Base-by-base conservation (phyloP, 2,329 filamentous ascomycete genomes). In the Xylariomycetidae sp. region DNA sequence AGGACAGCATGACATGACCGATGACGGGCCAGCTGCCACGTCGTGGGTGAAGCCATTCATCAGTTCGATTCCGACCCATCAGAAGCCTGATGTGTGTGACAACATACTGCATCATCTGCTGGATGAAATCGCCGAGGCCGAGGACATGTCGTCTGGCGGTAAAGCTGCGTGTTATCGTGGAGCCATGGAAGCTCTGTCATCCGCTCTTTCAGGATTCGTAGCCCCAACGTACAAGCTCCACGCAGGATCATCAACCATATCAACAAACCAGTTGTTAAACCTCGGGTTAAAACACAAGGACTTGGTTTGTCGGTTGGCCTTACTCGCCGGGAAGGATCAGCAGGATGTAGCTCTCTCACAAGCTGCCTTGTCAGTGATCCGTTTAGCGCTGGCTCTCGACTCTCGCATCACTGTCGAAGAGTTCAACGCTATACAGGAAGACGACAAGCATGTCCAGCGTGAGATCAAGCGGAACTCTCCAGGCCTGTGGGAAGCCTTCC, bases 21-120 rank as follows among this genome's bases (percentile, higher is more conserved):
- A 62, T 10, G 65, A 72, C 4, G 68, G 73, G 1, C 72, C 79
- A 2, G 69, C 85, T 29, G 76, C 86, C 35, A 76, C 88, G 7
- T 76, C 76, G 15, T 96, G 89, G 87, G 76, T 92, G 19, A 69
- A 71, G 15, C 77, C 81, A 0, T 87, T 94, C 53, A 73, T 95
- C 41, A 68, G 73, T 19, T 95, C 88, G 2, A 72, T 95, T 38
- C 79, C 81, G 38, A 71, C 80, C 5, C 76, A 80, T 35, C 85
- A 87, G 49, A 77, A 87, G 38, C 79, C 83, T 13, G 82, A 89
- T 45, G 82, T 85, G 6, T 89, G 87, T 56, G 79, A 87, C 40
- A 77, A 82, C n/a, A 65, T 95, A 25, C 71, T 86, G 24, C 74
- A 82, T 41, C 79, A 87, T 34, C 71, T 95, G 8, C 74, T 95